Evolutionary conservation across 306 rosid species (phyloP), one percentile per base, ranked within the genome.

Genomic region (Gynostemma pentaphyllum): DNA sequence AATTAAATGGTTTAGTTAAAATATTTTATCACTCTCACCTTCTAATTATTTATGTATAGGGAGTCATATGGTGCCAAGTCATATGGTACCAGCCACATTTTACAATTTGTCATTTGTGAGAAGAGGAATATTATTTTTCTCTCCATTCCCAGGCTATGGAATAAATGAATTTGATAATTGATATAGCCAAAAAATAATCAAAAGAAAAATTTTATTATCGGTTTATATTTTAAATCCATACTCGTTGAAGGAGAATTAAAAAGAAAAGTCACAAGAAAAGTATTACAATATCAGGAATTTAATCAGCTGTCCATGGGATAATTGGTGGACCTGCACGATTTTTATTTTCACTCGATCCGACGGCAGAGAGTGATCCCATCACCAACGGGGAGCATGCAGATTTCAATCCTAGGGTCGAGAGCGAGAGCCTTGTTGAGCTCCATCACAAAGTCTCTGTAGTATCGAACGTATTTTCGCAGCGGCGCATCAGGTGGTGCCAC

Each of bases 331-430:
- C 16, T 11, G 26, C 32, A 23, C n/a, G 60, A n/a, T 3, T 4
- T 4, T n/a, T n/a, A n/a, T n/a, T 30, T 9, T 85, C 72, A 73
- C 41, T 72, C 80, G 76, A 87, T 62, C 75, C 94, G 74, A 76
- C 95, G 97, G 85, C 90, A 90, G 70, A 90, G 64, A 36, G 94
- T 90, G 88, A 90, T 79, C 8, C 94, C 94, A 78, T 89, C 97
- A 61, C 95, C 95, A 52, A 89, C 92, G 0, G 95, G 95, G 36
- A 89, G 92, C 97, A 81, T 84, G 76, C 95, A 87, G 29, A 90
- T 87, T 32, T 90, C 94, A 36, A 87, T 85, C 67, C 95, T 79
- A 15, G 95, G 94, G 80, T 90, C 95, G 8, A 40, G 81, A 54
- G 95, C 88, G 28, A 85, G 79, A 1, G 87, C 95, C 78, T 81